Evolutionary conservation across 805 yeast species (phyloP), one percentile per base, ranked within the genome.

Genomic region (Priceomyces carsonii): DNA sequence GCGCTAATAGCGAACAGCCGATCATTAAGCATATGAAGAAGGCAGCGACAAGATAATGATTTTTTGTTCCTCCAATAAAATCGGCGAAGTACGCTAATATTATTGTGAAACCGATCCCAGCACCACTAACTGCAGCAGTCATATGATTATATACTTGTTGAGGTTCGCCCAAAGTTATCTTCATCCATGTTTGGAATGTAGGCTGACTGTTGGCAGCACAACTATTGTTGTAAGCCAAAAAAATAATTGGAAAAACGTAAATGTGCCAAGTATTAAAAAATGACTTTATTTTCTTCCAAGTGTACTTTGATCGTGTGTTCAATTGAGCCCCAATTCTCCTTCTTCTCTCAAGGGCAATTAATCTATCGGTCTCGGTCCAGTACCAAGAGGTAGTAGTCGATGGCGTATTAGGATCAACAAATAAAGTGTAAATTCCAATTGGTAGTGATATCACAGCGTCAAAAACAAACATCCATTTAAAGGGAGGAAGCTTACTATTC

Each of bases 231-330:
- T 59, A 65, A 7, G 63, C 57, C 42, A 63, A 54, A 39, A 64
- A 64, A 21, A 65, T 24, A 2, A 61, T 35, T 17, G 77, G 77
- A 45, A 72, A 71, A 12, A 69, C 65, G 29, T 48, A 66, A 15
- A 68, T 55, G 51, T 73, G 79, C 79, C 79, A 73, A 4, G 77
- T 68, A 38, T 44, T 57, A 55, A 72, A 71, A 43, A 65, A 67
- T 1, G 62, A 34, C 40, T 63, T 69, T 40, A 72, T 57, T 39
- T 65, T 69, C 5, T 37, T 31, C 59, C 59, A 50, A 2, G 77
- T 64, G 45, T 70, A 71, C 17, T 57, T 62, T 21, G 59, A 61
- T 48, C 68, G 51, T 4, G 63, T 59, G 35, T 69, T 70, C 43
- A 69, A 56, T 42, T 61, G 71, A 10, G 73, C 71, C 14, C 69